Percentiles rank a stretch among this genome's conserved stretches.
Evolutionary conservation across 2,329 filamentous ascomycete genomes (phyloP).

Genomic region (Drechslerella dactyloides): DNA sequence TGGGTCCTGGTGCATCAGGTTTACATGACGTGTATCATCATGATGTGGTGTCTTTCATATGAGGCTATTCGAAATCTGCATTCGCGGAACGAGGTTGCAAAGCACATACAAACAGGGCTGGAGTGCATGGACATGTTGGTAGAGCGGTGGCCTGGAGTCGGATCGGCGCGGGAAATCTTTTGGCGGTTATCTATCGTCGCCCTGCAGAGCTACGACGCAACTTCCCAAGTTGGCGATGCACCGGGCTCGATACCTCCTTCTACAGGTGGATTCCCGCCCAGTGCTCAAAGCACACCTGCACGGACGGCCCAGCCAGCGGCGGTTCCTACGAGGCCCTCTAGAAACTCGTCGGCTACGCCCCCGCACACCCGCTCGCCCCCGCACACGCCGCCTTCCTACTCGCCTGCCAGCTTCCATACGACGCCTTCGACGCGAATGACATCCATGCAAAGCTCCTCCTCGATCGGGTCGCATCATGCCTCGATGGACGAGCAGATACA

Average conservation of each 20-base stretch:
- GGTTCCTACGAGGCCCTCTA: constrained; percentile 11
- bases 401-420: constrained; percentile 44
- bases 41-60: constrained; percentile 91
- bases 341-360: constrained; percentile 39
- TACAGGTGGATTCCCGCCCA: constrained; percentile 10
- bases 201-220: constrained; percentile 77
- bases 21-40: constrained; percentile 88
- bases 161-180: constrained; percentile 83
- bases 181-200: constrained; percentile 83
- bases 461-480: constrained; percentile 40
- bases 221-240: constrained; percentile 18
- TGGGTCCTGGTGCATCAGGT: constrained; percentile 91
- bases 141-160: constrained; percentile 89
- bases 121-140: constrained; percentile 80
- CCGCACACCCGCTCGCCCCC: constrained; percentile 47
- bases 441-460: constrained; percentile 40
- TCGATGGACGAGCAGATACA: constrained; percentile 46
- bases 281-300: constrained; percentile 4
- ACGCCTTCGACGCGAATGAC: constrained; percentile 42
- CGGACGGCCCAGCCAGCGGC: constrained; percentile 17
- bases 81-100: constrained; percentile 74
- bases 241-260: constrained; percentile 15
- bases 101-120: constrained; percentile 74
- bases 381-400: constrained; percentile 46
- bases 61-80: constrained; percentile 78